phyloP scores from a whole-genome alignment of 495 filamentous ascomycete species.

The Cercophora samala region DNA sequence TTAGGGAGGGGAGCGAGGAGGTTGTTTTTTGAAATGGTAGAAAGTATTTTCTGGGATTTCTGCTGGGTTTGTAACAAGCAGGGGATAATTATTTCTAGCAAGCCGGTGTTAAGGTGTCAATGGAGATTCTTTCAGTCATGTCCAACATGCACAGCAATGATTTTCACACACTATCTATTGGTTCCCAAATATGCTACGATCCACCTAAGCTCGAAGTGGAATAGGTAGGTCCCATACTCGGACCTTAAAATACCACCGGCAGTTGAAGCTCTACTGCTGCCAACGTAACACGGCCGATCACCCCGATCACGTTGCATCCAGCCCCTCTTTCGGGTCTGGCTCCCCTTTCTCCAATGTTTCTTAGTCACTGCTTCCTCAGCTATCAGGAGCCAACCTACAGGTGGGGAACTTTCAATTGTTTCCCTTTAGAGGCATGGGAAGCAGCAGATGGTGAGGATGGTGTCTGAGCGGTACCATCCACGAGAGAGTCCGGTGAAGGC shows the following conservation, averaged over 20 bases:
- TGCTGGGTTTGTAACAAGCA: background rate
- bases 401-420: background rate
- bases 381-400: background rate
- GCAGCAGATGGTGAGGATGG: background rate
- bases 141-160: background rate
- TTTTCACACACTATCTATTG: background rate
- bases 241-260: slow-evolving; percentile 11
- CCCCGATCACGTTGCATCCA: slow-evolving; percentile 2
- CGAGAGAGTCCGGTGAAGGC: background rate
- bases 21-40: slow-evolving; percentile 17
- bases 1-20: slow-evolving; percentile 27
- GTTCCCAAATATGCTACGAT: background rate
- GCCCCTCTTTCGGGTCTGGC: background rate
- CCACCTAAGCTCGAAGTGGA: background rate
- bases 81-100: background rate
- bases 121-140: too few species aligned
- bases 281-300: slow-evolving; percentile 6
- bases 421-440: background rate
- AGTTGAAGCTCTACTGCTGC: slow-evolving; percentile 1
- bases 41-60: background rate
- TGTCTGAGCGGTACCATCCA: background rate
- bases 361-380: slow-evolving; percentile 4
- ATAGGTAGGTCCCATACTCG: background rate
- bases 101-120: background rate
- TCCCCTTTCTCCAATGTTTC: background rate